Evolutionary conservation across 371 early-diverging fungal species (phyloP), one percentile per base, ranked within the genome.

Genomic region (Smittium culicis): DNA sequence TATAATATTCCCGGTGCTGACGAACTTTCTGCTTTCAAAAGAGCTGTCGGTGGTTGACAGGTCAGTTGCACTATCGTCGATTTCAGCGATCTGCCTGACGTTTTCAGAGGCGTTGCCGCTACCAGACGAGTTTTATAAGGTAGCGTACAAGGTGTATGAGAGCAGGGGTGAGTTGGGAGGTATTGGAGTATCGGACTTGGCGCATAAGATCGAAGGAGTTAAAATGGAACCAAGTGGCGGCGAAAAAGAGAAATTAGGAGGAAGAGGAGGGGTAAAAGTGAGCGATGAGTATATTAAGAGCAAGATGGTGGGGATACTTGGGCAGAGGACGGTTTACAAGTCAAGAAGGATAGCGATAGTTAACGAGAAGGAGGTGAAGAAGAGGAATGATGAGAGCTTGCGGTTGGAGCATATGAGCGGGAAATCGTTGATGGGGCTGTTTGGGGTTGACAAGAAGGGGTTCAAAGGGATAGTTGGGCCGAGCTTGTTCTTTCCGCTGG

Each of bases 21-120:
- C 29, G 8, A 64, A 17, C 2, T 3, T 16, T 5, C 2, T 64
- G 16, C 45, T 29, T 11, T 35, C 33, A 24, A 64, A 64, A 29
- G 65, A 64, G 2, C 30, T 64, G 54, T 64, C 65, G 27, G 54
- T 64, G 27, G 28, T 35, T 34, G 65, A 64, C 54, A 64, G 28
- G 27, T 64, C 65, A 3, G 24, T 64, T 2, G 30, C 34, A 11
- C 28, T 64, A 29, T 35, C 65, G 17, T 45, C 45, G 27, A 64
- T 64, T 17, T 64, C 65, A 35, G 54, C 34, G 35, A 35, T 35
- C 14, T 25, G 35, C 24, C 27, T 64, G 35, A 45, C 54, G 28
- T 35, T 35, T 20, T 31, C 65, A 45, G 65, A n/a, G 11, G 28
- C 27, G 5, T 35, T 64, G 32, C 14, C 2, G 8, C 27, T 35